Percentiles rank a stretch among this genome's conserved stretches.
These are phyloP conservation scores for Ambrosia hybrid DNA, from an alignment of 140 eudicot species.

Conservation along the genomic window DNA sequence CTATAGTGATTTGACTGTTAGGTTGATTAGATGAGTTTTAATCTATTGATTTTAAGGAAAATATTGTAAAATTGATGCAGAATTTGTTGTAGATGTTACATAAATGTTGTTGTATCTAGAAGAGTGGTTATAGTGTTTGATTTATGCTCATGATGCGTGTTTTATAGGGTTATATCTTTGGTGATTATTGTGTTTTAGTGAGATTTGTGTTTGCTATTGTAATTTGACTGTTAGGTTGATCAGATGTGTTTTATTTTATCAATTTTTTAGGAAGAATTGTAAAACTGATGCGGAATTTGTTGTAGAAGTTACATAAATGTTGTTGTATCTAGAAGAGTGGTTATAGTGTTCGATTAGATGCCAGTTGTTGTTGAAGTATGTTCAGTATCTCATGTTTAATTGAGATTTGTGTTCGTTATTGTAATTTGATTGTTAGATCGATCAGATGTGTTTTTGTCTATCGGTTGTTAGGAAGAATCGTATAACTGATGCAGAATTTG, in stretches of 20 bases:
- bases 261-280: background rate
- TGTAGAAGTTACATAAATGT: background rate
- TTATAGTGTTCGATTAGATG: conserved; percentile 4
- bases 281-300: background rate
- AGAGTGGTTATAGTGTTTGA: conserved; percentile 14
- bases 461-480: background rate
- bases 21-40: background rate
- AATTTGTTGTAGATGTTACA: background rate
- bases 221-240: conserved; percentile 7
- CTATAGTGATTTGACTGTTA: background rate
- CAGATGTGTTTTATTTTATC: conserved; percentile 3
- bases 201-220: background rate
- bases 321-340: background rate
- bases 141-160: background rate
- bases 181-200: background rate
- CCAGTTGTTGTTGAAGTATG: background rate
- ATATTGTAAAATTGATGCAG: background rate
- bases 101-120: background rate
- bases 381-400: background rate
- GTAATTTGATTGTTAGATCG: background rate
- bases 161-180: background rate
- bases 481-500: background rate
- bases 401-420: background rate
- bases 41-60: background rate
- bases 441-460: background rate